phyloP scores from a whole-genome alignment of 148 eudicot genomes.

The Selenicereus undatus region DNA sequence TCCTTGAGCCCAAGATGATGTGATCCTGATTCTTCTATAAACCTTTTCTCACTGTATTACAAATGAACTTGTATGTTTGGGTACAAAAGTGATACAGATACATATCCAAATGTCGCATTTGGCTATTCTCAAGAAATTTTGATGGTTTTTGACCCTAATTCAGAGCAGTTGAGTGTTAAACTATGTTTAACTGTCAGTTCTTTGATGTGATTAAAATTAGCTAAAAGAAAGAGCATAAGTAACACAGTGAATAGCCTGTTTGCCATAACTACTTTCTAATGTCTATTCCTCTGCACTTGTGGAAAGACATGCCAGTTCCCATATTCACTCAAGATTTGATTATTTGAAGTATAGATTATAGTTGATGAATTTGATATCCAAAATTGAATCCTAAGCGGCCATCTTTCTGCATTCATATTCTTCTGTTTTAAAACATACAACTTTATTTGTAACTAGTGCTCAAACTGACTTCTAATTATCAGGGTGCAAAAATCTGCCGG shows the following conservation, averaged over 20 bases:
- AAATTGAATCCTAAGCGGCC: background rate
- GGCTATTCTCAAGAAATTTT: background rate
- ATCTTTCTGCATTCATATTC: background rate
- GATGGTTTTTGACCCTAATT: background rate
- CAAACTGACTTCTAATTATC: constrained; percentile 12
- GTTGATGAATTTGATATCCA: background rate
- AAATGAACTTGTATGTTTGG: background rate
- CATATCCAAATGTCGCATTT: background rate
- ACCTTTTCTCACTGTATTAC: background rate
- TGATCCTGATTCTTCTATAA: background rate
- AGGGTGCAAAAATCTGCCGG: constrained; percentile 56
- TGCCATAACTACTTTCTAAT: no score
- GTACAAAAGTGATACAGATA: no score
- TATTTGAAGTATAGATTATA: background rate
- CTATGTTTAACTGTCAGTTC: background rate
- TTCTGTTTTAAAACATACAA: background rate
- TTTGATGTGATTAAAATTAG: background rate
- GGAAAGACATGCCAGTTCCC: no score
- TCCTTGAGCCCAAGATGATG: background rate
- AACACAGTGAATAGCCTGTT: no score
- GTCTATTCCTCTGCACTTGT: no score
- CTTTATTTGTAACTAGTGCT: background rate
- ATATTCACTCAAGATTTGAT: background rate
- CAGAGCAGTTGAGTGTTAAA: no score
- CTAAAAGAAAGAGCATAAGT: background rate